Conservation (phyloP, 257 asterid species). For the Linaria vulgaris region DNA sequence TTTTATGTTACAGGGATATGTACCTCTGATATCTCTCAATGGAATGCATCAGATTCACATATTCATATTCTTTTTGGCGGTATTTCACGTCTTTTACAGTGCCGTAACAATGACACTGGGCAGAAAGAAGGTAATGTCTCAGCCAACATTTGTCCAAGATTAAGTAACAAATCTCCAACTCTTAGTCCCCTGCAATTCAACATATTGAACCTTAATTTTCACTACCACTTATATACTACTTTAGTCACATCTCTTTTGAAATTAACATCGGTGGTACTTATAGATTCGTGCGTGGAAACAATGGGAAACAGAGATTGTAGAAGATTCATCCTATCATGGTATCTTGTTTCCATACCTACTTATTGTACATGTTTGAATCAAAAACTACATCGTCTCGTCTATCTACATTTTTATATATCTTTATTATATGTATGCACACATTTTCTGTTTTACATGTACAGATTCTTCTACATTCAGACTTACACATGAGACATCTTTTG, state of each 20-base stretch:
- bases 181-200: too few relatives aligned
- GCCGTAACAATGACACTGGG: slow-evolving; percentile 64
- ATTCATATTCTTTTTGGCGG: slow-evolving; percentile 67
- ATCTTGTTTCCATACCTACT: neutral
- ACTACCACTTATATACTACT: neutral
- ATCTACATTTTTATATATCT: neutral
- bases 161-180: too few relatives aligned
- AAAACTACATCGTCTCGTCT: too few relatives aligned
- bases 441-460: slow-evolving; percentile 27
- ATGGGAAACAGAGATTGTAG: slow-evolving; percentile 62
- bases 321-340: slow-evolving; percentile 37
- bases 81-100: slow-evolving; percentile 61
- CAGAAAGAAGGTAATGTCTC: slow-evolving; percentile 46
- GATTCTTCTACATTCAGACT: slow-evolving; percentile 84
- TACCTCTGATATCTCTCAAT: slow-evolving; percentile 49
- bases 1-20: slow-evolving; percentile 39
- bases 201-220: neutral
- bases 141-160: neutral
- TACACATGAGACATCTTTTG: slow-evolving; percentile 91
- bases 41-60: slow-evolving; percentile 72
- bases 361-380: too few relatives aligned
- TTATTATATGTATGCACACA: neutral
- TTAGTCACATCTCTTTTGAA: neutral
- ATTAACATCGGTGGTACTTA: neutral
- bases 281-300: slow-evolving; percentile 96